phyloP scores from a whole-genome alignment of 2,329 filamentous ascomycete genomes.

The Fusarium scirpi region DNA sequence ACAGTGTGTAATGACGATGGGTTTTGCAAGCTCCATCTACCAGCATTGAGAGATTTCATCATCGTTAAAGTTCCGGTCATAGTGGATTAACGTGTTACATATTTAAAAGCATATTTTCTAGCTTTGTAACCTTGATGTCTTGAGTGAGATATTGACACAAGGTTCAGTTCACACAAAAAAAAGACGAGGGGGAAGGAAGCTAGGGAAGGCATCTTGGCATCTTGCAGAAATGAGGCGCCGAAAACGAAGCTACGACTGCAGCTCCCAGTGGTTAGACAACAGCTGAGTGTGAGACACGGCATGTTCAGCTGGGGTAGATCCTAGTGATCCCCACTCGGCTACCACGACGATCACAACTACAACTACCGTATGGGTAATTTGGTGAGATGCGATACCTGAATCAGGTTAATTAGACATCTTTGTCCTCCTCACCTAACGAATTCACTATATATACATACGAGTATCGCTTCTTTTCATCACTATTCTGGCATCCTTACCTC shows the following conservation, averaged over 20 bases:
- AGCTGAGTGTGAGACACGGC: conserved; percentile 9
- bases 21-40: neutral
- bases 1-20: neutral
- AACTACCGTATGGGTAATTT: conserved; percentile 2
- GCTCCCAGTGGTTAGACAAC: neutral
- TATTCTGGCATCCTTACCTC: neutral
- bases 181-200: neutral
- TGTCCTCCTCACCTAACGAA: neutral
- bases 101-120: neutral
- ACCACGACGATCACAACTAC: neutral
- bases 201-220: neutral
- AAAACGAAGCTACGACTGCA: neutral
- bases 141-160: too few relatives aligned
- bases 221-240: neutral
- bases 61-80: neutral
- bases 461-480: neutral
- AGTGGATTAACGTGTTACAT: neutral
- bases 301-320: neutral
- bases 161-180: neutral
- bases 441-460: neutral
- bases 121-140: neutral
- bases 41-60: too few relatives aligned
- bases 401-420: conserved; percentile 8
- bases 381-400: neutral
- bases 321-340: neutral